Conservation (phyloP, 1,284 basidiomycete genomes). For the Quambalaria eucalypti region DNA sequence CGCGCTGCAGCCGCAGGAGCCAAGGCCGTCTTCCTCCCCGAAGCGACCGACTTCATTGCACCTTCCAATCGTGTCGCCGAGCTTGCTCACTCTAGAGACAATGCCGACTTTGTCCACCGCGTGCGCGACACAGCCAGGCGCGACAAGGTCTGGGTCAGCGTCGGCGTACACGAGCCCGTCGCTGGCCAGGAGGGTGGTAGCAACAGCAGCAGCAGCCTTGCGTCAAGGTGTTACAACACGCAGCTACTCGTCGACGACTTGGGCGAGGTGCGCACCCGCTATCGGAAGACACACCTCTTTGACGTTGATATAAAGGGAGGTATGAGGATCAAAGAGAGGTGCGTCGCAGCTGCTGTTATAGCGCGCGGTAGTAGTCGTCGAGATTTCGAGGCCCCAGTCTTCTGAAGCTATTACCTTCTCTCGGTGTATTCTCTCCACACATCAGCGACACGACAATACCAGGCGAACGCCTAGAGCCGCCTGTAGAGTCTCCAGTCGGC, state of each 20-base stretch:
- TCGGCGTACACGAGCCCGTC: conserved; percentile 50
- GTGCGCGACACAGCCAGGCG: conserved; percentile 47
- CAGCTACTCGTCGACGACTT: conserved; percentile 49
- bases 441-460: conserved; percentile 3
- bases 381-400: not conserved
- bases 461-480: not conserved
- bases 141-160: conserved; percentile 48
- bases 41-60: conserved; percentile 53
- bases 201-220: conserved; percentile 11
- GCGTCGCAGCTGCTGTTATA: not conserved
- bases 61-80: conserved; percentile 35
- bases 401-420: too few species aligned
- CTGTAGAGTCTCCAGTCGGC: conserved; percentile 2
- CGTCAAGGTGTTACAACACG: conserved; percentile 50
- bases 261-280: conserved; percentile 47
- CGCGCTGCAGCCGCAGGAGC: conserved; percentile 48
- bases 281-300: conserved; percentile 53
- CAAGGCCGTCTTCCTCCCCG: conserved; percentile 50
- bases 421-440: not conserved
- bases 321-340: not conserved
- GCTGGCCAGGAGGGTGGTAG: not conserved
- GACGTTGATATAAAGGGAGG: conserved; percentile 47
- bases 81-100: conserved; percentile 34
- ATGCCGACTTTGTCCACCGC: conserved; percentile 40
- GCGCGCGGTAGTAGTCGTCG: not conserved